Base-by-base conservation (phyloP, 352 stramenopile genomes). In the Thalassiosira ordinaria region DNA sequence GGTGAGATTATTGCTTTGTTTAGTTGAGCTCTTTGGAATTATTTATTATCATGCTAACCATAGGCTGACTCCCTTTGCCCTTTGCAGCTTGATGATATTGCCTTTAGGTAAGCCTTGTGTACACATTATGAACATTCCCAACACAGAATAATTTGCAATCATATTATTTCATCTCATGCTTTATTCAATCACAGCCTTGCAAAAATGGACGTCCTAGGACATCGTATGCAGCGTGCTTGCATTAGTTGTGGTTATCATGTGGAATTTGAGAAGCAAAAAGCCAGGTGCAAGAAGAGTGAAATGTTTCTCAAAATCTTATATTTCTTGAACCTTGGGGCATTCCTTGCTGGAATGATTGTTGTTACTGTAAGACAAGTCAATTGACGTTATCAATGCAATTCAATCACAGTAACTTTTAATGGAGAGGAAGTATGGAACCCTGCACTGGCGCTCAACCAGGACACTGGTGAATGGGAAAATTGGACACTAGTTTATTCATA, bases 21-120 rank as follows among this genome's bases (percentile, higher is more conserved):
- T n/a, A n/a, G n/a, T n/a, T n/a, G n/a, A n/a, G n/a, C n/a, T n/a
- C n/a, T n/a, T n/a, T n/a, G n/a, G n/a, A n/a, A n/a, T n/a, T n/a
- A n/a, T n/a, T n/a, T n/a, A n/a, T n/a, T n/a, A n/a, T n/a, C n/a
- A n/a, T n/a, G n/a, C n/a, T n/a, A n/a, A n/a, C n/a, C n/a, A n/a
- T n/a, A n/a, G n/a, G n/a, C n/a, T n/a, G n/a, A n/a, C n/a, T n/a
- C n/a, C n/a, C n/a, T n/a, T n/a, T n/a, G n/a, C n/a, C n/a, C n/a
- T n/a, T n/a, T n/a, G n/a, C n/a, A n/a, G n/a, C n/a, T 46, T 46
- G 61, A 70, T 33, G 61, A 70, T 18, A 70, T 70, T 46, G 61
- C 61, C 5, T 70, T 70, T 22, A 7, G 37, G 14, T 46, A 14
- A 46, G 37, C 37, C 37, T 14, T n/a, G n/a, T n/a, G n/a, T n/a